Base-by-base conservation (phyloP, 805 yeast species). In the Zygotorulaspora chibaensis region DNA sequence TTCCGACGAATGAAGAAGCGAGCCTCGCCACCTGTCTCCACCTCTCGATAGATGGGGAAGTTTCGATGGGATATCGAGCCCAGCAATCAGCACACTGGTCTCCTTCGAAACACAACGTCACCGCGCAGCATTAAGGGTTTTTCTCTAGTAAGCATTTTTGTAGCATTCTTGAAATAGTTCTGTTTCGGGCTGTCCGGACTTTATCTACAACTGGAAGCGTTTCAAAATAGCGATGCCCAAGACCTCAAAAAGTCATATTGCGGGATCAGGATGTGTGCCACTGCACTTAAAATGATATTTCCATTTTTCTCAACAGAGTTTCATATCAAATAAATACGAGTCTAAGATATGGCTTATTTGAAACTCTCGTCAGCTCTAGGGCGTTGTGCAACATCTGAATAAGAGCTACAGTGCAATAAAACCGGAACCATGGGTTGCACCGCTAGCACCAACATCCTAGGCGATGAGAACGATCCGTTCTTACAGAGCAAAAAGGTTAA, bases 381-480 rank as follows among this genome's bases (percentile, higher is more conserved):
- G 25, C 25, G 25, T 20, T 20, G 25, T 7, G 25, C 25, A 20
- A 20, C 7, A 20, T 20, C 7, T 20, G 7, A 20, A 20, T 20
- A 20, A 20, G 25, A 20, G 25, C 7, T 20, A 20, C 25, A 20
- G 7, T 20, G 25, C 7, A 20, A 20, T 20, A 29, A 3, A 29
- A 34, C 17, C n/a, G 16, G 11, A 39, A 45, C 17, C 10, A 84
- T 85, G 95, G 95, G 95, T 12, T 85, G 95, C 58, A 57, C 74
- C 15, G 76, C 81, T 12, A 84, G 90, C 63, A 69, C 74, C 8
- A 49, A 52, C 38, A 43, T 36, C 6, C 28, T 43, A 10, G 64
- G 59, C 13, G 71, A 69, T 27, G 81, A 73, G 37, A 60, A 66
- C 20, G 84, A 80, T 61, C 80, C 82, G 1, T 76, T 78, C 47